A percentile compares a stretch with the other conserved stretches of the same genome.
These are phyloP conservation scores for Zygoascus meyerae DNA, from an alignment of 1,139 yeast species.

Conservation along the genomic window DNA sequence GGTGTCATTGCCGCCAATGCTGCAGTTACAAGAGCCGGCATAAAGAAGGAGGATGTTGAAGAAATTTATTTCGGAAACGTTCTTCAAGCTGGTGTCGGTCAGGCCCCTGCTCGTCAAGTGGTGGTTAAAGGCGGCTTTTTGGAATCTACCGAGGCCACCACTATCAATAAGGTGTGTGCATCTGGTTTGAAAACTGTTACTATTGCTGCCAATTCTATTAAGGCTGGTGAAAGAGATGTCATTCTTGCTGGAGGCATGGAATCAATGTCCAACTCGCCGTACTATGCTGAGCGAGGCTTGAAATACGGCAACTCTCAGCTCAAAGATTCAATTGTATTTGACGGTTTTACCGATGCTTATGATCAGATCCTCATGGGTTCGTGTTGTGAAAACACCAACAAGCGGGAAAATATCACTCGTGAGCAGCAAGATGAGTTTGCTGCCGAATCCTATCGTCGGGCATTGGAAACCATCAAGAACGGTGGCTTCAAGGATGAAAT, in stretches of 20 bases:
- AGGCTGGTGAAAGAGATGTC: constrained; percentile 49
- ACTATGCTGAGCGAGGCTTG: constrained; percentile 38
- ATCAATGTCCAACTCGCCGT: constrained; percentile 57
- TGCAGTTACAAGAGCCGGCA: constrained; percentile 50
- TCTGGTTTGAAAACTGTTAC: constrained; percentile 54
- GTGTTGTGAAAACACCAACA: constrained; percentile 59
- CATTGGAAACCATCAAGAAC: constrained; percentile 41
- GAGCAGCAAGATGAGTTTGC: constrained; percentile 55
- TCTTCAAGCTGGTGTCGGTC: constrained; percentile 54
- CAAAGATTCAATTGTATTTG: constrained; percentile 51
- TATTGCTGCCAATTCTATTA: constrained; percentile 50
- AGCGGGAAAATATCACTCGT: constrained; percentile 46
- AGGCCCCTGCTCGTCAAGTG: constrained; percentile 61
- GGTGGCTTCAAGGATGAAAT: constrained; percentile 50
- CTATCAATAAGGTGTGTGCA: constrained; percentile 59
- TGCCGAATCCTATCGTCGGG: constrained; percentile 46
- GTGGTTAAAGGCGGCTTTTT: constrained; percentile 55
- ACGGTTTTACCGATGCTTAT: constrained; percentile 54
- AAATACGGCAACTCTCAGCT: constrained; percentile 47
- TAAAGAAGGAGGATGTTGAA: constrained; percentile 46
- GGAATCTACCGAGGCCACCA: constrained; percentile 48
- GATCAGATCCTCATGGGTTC: constrained; percentile 54
- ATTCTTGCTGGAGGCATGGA: constrained; percentile 61
- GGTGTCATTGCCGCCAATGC: constrained; percentile 53
- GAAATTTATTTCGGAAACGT: constrained; percentile 56